Evolutionary conservation across 257 asterid species (phyloP).

Genomic region (Penstemon barbatus): DNA sequence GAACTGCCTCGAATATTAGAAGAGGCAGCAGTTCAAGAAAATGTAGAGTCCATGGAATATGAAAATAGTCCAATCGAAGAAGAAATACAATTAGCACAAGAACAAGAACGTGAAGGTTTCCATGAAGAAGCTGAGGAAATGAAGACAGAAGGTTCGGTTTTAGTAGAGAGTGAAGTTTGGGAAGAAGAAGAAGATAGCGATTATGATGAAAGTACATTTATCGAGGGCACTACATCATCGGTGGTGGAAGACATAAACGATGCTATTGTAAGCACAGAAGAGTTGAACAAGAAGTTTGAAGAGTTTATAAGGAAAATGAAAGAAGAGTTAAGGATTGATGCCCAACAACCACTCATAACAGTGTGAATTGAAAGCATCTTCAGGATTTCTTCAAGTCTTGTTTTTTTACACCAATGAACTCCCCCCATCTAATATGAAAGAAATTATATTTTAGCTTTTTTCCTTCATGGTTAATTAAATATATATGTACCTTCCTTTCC

Average conservation of each 20-base stretch:
- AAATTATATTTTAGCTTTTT: background rate
- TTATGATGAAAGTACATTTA: background rate
- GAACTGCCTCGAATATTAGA: constrained; percentile 20
- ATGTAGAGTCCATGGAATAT: constrained; percentile 17
- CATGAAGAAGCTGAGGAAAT: background rate
- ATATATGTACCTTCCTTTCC: background rate
- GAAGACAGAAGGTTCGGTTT: background rate
- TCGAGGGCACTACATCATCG: background rate
- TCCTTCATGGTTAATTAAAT: background rate
- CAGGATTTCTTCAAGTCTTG: background rate
- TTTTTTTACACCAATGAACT: background rate
- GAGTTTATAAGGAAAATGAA: constrained; percentile 51
- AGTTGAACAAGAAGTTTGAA: constrained; percentile 44
- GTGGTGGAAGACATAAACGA: constrained; percentile 18
- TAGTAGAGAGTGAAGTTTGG: constrained; percentile 25
- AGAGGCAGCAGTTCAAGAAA: constrained; percentile 25
- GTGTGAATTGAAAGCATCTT: background rate
- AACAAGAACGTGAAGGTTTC: background rate
- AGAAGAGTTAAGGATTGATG: constrained; percentile 45
- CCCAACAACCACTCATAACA: constrained; percentile 33
- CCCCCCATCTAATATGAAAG: too few relatives aligned
- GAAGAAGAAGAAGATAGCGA: constrained; percentile 20
- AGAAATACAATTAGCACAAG: background rate
- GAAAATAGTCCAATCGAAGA: constrained; percentile 2
- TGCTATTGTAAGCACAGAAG: constrained; percentile 39